Conservation (phyloP, 192 early-diverging fungal species). For the Dissophora globulifera region DNA sequence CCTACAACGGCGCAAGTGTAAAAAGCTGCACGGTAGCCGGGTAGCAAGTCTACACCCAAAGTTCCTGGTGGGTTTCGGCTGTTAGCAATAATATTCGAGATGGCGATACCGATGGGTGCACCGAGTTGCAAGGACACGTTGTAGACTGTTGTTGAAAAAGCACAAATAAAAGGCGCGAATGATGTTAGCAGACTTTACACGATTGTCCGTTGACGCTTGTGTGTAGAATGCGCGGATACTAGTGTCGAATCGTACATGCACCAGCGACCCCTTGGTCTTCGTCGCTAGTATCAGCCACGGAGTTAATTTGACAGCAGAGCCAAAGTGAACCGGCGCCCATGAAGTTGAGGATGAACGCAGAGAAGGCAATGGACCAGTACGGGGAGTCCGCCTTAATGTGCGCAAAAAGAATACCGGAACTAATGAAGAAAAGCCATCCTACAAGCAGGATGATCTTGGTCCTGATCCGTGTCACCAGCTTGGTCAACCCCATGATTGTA, state of each 20-base stretch:
- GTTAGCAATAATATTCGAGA: conserved; percentile 44
- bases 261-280: conserved; percentile 44
- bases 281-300: conserved; percentile 32
- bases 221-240: neutral
- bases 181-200: neutral
- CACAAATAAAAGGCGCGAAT: neutral
- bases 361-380: conserved; percentile 34
- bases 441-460: conserved; percentile 26
- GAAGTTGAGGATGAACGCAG: conserved; percentile 25
- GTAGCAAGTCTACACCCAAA: conserved; percentile 13
- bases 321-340: conserved; percentile 24
- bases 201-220: neutral
- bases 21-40: conserved; percentile 41
- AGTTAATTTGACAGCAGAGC: conserved; percentile 38
- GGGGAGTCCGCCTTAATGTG: conserved; percentile 14
- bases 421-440: conserved; percentile 39
- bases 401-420: conserved; percentile 24
- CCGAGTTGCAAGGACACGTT: conserved; percentile 47
- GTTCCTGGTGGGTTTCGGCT: conserved; percentile 17
- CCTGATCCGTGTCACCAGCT: neutral
- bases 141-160: conserved; percentile 20
- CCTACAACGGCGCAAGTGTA: conserved; percentile 34
- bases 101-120: conserved; percentile 49
- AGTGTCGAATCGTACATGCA: conserved; percentile 14
- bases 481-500: neutral